A percentile compares a stretch with the other conserved stretches of the same genome.
phyloP scores from a whole-genome alignment of 768 basidiomycete species.

The Boletus subparvulus region DNA sequence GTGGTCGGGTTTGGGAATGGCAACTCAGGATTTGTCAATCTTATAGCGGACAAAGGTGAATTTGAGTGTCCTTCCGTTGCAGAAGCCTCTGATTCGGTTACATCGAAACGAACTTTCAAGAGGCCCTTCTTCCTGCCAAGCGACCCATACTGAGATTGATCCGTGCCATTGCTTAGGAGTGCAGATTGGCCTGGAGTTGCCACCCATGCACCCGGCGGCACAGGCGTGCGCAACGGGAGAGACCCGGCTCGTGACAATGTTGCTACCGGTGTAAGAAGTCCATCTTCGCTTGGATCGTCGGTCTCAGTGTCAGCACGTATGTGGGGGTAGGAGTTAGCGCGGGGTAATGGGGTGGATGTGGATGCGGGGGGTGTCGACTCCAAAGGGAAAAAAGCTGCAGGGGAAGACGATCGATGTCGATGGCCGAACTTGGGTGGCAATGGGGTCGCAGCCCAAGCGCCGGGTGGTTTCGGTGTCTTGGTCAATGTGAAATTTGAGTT shows the following conservation, averaged over 20 bases:
- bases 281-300: constrained; percentile 23
- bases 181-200: constrained; percentile 48
- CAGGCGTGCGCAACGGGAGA: constrained; percentile 56
- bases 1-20: constrained; percentile 5
- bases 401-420: constrained; percentile 18
- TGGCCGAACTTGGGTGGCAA: constrained; percentile 22
- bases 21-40: constrained; percentile 23
- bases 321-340: constrained; percentile 11
- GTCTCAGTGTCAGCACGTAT: constrained; percentile 16
- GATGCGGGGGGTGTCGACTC: constrained; percentile 28
- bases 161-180: constrained; percentile 12
- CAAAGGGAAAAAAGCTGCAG: constrained; percentile 15
- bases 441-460: constrained; percentile 46
- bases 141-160: constrained; percentile 35
- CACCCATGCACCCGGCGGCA: constrained; percentile 68
- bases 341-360: constrained; percentile 28
- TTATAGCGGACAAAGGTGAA: constrained; percentile 30
- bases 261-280: constrained; percentile 42
- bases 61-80: constrained; percentile 26
- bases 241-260: constrained; percentile 51
- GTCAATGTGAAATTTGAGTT: constrained; percentile 32
- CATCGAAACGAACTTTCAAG: constrained; percentile 73
- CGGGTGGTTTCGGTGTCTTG: constrained; percentile 49
- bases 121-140: constrained; percentile 50
- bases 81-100: constrained; percentile 36